Base-by-base conservation (phyloP, 1,284 basidiomycete genomes). In the Papiliotrema nemorosa region DNA sequence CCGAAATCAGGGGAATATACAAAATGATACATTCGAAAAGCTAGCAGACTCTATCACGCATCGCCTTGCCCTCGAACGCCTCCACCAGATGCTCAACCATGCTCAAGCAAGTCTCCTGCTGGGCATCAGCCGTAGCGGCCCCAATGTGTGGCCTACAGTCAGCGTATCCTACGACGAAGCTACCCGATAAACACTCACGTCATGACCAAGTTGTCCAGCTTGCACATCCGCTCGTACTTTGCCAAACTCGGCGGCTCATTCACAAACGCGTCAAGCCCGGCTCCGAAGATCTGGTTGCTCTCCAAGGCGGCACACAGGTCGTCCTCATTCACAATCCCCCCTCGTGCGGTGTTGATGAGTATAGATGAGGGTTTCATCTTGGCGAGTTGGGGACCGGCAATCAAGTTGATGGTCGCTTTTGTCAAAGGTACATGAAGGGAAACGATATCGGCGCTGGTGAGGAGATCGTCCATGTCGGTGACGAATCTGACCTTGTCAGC, bases 311-410 rank as follows among this genome's bases (percentile, higher is more conserved):
- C 31, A 18, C 46, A 44, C 24, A 67, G 48, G 1, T 55, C 64
- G 13, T 18, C 29, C 49, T 66, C 64, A 47, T 67, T 50, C 31
- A 67, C 52, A 22, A 67, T 57, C 4, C 59, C 55, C 1, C 66
- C 64, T 44, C 67, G 54, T 4, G 64, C 63, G 9, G 59, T 56
- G 50, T 67, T 68, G 55, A 69, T 51, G 29, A 68, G 18, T 3
- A 60, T 49, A 2, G 64, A 56, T 2, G 54, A 49, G 2, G 37
- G 22, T 46, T 64, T 62, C 58, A 64, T 60, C 10, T 27, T 5
- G 7, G 29, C 18, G 24, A 64, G 44, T 39, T 64, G 52, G 2
- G 39, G 41, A 21, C 31, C 34, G 14, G 52, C 45, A 36, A 64
- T 57, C 46, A 64, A 38, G 12, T 54, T 49, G 14, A 39, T 44